Base-by-base conservation (phyloP, 1,284 basidiomycete species). In the Fomitopsis palustris region DNA sequence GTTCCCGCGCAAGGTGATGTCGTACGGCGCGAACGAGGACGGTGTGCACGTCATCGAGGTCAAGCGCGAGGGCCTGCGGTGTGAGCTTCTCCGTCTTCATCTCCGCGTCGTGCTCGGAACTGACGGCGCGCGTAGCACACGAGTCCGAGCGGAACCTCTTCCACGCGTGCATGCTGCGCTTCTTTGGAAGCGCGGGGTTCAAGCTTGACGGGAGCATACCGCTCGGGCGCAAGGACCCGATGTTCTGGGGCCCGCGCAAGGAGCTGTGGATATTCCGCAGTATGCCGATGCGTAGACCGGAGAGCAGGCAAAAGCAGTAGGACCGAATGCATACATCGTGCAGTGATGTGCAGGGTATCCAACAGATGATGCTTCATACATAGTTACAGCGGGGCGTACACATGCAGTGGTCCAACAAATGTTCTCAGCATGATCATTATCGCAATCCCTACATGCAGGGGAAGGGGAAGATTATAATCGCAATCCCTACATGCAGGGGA, bases 1-100 rank as follows among this genome's bases (percentile, higher is more conserved):
- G 39, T 78, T 86, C 63, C 84, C 81, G 0, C 77, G 76, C 55
- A 80, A 79, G 61, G 75, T 87, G 54, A 70, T 74, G 1, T 74
- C 77, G 4, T 81, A 86, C 43, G 74, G 79, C 25, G 73, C 75
- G 4, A 74, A 75, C 12, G 80, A 82, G 58, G 80, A 79, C 9
- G 76, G 81, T 31, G 72, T 80, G 9, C 79, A 83, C 62, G 75
- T 81, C 5, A 75, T 87, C 54, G 80, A 84, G 59, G 65, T 81
- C 35, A 76, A 74, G 63, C 68, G 69, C n/a, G 62, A 61, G 25
- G 53, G 62, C 16, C 61, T 65, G 56, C 77, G 76, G 67, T 72
- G 80, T 81, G 59, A 51, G 73, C 64, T 25, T 53, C 35, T 41
- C 12, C 38, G 21, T 31, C 7, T 39, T 37, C 17, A 12, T 17